Percentiles rank a stretch among this genome's conserved stretches.
Conservation (phyloP, 2,329 filamentous ascomycete species). For the Penicillium sp. region DNA sequence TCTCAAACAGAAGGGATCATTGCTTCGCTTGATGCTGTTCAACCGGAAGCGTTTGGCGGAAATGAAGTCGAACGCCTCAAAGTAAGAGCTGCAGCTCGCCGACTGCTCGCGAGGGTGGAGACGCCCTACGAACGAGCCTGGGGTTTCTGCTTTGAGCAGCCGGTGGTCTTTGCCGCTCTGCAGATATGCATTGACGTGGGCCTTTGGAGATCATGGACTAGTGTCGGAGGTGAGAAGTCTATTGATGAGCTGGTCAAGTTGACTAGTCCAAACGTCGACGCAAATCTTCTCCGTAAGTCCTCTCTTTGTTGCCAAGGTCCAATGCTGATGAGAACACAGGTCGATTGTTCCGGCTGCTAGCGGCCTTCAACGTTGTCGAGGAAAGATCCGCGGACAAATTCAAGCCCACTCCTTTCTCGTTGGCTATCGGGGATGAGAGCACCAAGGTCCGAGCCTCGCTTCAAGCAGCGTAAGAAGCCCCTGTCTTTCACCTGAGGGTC, state of each 20-base stretch:
- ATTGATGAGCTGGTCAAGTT: constrained; percentile 31
- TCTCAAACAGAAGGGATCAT: constrained; percentile 18
- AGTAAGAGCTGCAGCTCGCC: constrained; percentile 30
- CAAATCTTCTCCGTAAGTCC: constrained; percentile 31
- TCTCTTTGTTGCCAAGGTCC: background rate
- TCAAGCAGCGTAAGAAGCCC: constrained; percentile 29
- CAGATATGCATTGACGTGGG: constrained; percentile 34
- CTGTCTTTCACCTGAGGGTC: too few species aligned
- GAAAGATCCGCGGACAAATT: constrained; percentile 32
- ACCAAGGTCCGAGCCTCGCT: constrained; percentile 33
- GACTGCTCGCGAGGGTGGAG: constrained; percentile 33
- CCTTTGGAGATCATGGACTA: constrained; percentile 35
- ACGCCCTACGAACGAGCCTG: constrained; percentile 36
- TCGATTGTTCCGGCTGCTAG: constrained; percentile 33
- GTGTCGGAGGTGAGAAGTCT: constrained; percentile 30
- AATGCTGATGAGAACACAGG: constrained; percentile 14
- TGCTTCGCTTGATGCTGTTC: constrained; percentile 20
- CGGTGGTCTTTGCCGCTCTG: constrained; percentile 32
- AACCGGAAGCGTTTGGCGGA: constrained; percentile 14
- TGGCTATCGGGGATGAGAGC: constrained; percentile 33
- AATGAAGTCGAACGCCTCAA: constrained; percentile 28
- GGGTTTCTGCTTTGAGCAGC: constrained; percentile 34
- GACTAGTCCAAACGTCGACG: constrained; percentile 24
- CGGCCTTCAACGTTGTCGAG: constrained; percentile 34
- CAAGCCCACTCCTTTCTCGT: constrained; percentile 35